A percentile compares a stretch with the other conserved stretches of the same genome.
phyloP scores from a whole-genome alignment of 2,329 filamentous ascomycete genomes.

The Fusarium newnesense region DNA sequence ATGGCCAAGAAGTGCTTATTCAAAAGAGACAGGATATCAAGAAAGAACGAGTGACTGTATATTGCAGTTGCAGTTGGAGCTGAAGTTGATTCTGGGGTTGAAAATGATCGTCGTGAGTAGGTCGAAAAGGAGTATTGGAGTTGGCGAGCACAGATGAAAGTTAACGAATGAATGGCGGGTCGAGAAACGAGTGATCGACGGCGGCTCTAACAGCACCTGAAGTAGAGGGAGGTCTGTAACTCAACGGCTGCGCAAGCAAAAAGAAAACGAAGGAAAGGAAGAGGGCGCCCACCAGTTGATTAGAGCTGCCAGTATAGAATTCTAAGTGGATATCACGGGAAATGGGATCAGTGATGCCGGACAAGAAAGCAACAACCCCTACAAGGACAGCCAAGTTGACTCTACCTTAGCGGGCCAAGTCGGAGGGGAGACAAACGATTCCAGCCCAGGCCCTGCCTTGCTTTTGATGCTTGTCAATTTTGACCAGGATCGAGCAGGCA shows the following conservation, averaged over 20 bases:
- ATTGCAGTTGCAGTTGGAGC: background rate
- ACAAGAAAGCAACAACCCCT: background rate
- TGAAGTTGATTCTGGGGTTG: conserved; percentile 14
- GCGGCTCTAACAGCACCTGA: conserved; percentile 30
- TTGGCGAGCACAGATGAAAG: background rate
- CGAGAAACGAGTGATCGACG: conserved; percentile 41
- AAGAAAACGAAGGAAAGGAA: conserved; percentile 28
- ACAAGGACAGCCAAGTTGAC: background rate
- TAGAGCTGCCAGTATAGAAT: conserved; percentile 2
- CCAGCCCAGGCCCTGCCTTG: conserved; percentile 12
- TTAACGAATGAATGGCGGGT: conserved; percentile 23
- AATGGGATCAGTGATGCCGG: background rate
- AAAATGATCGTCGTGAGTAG: conserved; percentile 30
- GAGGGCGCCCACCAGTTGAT: conserved; percentile 31
- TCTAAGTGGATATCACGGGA: conserved; percentile 23
- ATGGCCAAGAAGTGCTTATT: background rate
- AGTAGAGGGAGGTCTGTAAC: conserved; percentile 16
- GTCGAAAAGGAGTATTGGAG: conserved; percentile 12
- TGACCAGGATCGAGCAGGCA: conserved; percentile 4
- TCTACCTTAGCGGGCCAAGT: conserved; percentile 5
- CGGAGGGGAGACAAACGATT: conserved; percentile 4
- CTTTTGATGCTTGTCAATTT: conserved; percentile 3
- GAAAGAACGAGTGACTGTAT: conserved; percentile 19
- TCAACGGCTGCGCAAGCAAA: conserved; percentile 30
- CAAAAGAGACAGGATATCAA: background rate